Percentiles rank a stretch among this genome's conserved stretches.
Evolutionary conservation across 1,284 basidiomycete species (phyloP).

Genomic region (Cutaneotrichosporon cavernicola): DNA sequence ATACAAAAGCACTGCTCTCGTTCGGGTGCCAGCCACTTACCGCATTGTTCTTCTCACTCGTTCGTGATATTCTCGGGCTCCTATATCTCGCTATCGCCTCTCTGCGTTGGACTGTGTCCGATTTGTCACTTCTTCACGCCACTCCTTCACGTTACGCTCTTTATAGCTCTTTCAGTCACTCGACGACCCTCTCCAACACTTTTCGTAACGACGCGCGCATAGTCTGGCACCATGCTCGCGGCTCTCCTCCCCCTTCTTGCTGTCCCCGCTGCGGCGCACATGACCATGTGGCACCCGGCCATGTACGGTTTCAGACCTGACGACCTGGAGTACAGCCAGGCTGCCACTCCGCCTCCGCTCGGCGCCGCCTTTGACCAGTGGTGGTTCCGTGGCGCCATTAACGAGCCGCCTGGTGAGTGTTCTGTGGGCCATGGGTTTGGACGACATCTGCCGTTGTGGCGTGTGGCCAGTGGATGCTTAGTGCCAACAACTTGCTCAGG

Average conservation of each 20-base stretch:
- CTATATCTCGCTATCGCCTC: too few relatives aligned
- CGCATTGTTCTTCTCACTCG: too few relatives aligned
- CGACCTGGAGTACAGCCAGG: neutral
- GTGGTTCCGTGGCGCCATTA: slow-evolving; percentile 7
- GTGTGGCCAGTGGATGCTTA: too few relatives aligned
- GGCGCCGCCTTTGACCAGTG: neutral
- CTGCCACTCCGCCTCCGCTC: neutral
- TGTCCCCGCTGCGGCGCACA: slow-evolving; percentile 13
- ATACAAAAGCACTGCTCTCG: too few relatives aligned
- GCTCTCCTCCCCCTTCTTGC: slow-evolving; percentile 9
- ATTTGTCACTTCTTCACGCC: neutral
- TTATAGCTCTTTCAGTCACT: neutral
- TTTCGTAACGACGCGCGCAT: neutral
- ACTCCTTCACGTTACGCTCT: neutral
- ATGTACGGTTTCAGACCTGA: slow-evolving; percentile 11
- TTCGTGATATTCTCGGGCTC: neutral
- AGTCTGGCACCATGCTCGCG: slow-evolving; percentile 14
- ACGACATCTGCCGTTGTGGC: too few relatives aligned
- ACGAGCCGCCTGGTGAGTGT: slow-evolving; percentile 4
- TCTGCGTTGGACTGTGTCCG: neutral
- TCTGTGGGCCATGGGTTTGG: neutral
- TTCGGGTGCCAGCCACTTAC: neutral
- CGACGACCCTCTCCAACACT: neutral
- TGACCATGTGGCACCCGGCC: slow-evolving; percentile 20
- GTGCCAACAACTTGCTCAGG: neutral